phyloP scores from a whole-genome alignment of 495 filamentous ascomycete species.

The Symbiotaphrina buchneri region DNA sequence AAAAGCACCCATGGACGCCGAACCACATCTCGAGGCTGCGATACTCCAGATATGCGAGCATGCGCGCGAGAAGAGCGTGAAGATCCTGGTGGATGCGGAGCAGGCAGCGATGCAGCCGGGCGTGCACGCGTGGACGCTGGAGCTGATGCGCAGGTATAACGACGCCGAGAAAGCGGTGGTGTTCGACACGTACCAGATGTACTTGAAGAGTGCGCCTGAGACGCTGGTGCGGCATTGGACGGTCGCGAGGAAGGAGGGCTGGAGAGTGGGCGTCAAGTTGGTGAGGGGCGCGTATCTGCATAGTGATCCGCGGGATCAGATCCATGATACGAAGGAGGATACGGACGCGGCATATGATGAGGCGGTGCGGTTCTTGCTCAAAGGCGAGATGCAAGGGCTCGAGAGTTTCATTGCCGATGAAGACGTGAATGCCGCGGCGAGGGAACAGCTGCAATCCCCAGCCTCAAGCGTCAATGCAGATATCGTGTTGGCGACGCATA shows the following conservation, averaged over 20 bases:
- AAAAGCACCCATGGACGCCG: conserved; percentile 19
- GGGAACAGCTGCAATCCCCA: too few relatives aligned
- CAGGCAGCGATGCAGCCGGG: conserved; percentile 61
- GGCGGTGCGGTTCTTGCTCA: too few relatives aligned
- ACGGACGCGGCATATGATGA: conserved; percentile 48
- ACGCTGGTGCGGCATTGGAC: conserved; percentile 45
- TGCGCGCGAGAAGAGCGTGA: conserved; percentile 44
- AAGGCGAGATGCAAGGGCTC: conserved; percentile 22
- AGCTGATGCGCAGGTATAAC: conserved; percentile 62
- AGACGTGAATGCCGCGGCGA: too few relatives aligned
- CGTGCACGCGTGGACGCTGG: conserved; percentile 67
- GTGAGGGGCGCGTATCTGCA: conserved; percentile 82
- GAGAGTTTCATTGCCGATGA: too few relatives aligned
- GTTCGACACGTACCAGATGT: conserved; percentile 67
- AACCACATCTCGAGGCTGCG: conserved; percentile 36
- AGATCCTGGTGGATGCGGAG: conserved; percentile 78
- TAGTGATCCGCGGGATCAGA: conserved; percentile 52
- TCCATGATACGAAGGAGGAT: conserved; percentile 63
- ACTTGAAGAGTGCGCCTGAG: conserved; percentile 46
- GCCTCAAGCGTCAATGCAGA: too few relatives aligned
- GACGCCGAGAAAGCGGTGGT: conserved; percentile 35
- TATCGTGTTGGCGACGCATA: conserved; percentile 80
- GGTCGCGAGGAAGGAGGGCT: conserved; percentile 38
- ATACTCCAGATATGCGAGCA: conserved; percentile 59
- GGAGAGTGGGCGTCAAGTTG: conserved; percentile 72